Percentiles rank a stretch among this genome's conserved stretches.
Conservation (phyloP, 345 rosid species). For the Ricinus communis region DNA sequence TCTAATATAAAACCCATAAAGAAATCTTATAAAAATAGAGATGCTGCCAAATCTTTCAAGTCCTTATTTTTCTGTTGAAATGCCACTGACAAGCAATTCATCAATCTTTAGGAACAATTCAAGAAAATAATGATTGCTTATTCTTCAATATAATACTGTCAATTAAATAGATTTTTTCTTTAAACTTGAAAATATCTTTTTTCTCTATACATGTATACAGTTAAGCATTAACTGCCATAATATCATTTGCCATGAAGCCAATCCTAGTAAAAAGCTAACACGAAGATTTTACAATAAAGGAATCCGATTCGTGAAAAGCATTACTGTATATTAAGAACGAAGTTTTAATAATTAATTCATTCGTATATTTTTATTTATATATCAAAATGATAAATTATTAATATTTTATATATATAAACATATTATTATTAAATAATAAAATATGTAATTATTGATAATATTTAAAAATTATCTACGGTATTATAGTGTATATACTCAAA, state of each 20-base stretch:
- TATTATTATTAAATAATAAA: no score
- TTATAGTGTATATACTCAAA: no score
- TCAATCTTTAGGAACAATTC: constrained; percentile 1
- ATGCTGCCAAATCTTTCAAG: neutral
- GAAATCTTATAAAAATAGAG: neutral
- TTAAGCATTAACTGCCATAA: neutral
- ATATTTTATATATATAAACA: no score
- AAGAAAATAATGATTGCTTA: neutral
- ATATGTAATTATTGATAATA: no score
- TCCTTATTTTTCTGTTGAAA: neutral
- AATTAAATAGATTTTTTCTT: neutral
- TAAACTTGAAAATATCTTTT: neutral
- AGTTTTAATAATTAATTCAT: no score
- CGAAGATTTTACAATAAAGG: neutral
- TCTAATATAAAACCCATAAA: neutral
- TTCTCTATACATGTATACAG: neutral
- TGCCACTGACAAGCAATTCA: constrained; percentile 1
- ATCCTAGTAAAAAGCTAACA: neutral
- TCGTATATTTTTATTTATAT: no score
- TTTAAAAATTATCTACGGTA: no score
- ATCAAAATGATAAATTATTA: no score
- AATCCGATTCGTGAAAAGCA: no score
- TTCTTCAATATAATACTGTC: neutral
- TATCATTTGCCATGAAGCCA: neutral
- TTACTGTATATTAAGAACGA: no score